Evolutionary conservation across 2,329 filamentous ascomycete species (phyloP).

Genomic region (Endocalyx cinctus): DNA sequence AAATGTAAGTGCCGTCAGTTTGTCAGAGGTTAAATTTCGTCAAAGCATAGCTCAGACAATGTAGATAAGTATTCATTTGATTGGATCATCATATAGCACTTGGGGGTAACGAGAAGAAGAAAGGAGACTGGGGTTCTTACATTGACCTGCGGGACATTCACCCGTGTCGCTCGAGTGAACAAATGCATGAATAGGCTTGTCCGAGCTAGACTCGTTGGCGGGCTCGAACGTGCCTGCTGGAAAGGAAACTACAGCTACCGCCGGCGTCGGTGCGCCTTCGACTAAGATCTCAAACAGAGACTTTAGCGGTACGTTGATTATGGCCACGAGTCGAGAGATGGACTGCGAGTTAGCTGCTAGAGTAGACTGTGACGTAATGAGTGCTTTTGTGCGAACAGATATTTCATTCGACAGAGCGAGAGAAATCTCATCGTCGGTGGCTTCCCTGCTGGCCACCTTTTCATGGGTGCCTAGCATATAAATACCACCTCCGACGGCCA

Average conservation of each 20-base stretch:
- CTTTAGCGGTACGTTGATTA: slow-evolving; percentile 63
- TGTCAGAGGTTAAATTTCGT: slow-evolving; percentile 85
- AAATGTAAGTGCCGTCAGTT: slow-evolving; percentile 61
- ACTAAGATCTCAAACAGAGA: slow-evolving; percentile 64
- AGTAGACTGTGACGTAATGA: slow-evolving; percentile 43
- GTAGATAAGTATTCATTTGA: slow-evolving; percentile 98
- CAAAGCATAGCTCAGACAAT: slow-evolving; percentile 94
- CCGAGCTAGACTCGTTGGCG: slow-evolving; percentile 27
- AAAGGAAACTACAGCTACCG: slow-evolving; percentile 66
- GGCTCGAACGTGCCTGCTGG: slow-evolving; percentile 45
- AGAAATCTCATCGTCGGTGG: slow-evolving; percentile 29
- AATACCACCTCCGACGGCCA: slow-evolving; percentile 83
- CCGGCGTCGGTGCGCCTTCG: slow-evolving; percentile 73
- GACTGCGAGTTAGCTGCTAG: slow-evolving; percentile 22
- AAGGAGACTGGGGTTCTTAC: slow-evolving; percentile 57
- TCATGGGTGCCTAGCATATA: slow-evolving; percentile 80
- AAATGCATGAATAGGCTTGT: slow-evolving; percentile 53
- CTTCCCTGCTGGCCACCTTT: slow-evolving; percentile 25
- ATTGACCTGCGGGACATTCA: slow-evolving; percentile 82
- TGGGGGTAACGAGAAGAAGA: slow-evolving; percentile 12
- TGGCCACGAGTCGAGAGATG: slow-evolving; percentile 58
- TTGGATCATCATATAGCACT: slow-evolving; percentile 80
- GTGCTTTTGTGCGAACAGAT: slow-evolving; percentile 47
- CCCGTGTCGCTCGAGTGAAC: slow-evolving; percentile 87
- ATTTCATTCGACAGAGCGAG: slow-evolving; percentile 55